Percentiles rank a stretch among this genome's conserved stretches.
phyloP scores from a whole-genome alignment of 441 rosid species.

The Populus hybrid region DNA sequence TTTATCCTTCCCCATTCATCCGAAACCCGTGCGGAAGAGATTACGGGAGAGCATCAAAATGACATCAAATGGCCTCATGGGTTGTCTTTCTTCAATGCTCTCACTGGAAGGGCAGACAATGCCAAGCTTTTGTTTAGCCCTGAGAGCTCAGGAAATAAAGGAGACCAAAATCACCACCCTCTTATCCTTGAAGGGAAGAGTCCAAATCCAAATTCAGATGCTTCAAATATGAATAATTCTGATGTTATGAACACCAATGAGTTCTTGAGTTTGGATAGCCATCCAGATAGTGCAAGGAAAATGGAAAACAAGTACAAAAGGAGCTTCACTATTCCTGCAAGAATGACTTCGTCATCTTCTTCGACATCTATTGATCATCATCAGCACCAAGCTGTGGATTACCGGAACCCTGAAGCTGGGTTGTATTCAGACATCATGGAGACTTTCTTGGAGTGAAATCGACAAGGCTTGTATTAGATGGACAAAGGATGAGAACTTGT shows the following conservation, averaged over 20 bases:
- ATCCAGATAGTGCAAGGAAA: slow-evolving; percentile 41
- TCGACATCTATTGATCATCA: slow-evolving; percentile 66
- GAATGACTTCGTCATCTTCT: slow-evolving; percentile 61
- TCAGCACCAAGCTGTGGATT: slow-evolving; percentile 44
- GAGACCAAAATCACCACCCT: slow-evolving; percentile 31
- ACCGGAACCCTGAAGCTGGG: slow-evolving; percentile 51
- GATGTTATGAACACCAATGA: slow-evolving; percentile 43
- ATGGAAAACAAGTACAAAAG: slow-evolving; percentile 74
- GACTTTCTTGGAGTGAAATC: slow-evolving; percentile 65
- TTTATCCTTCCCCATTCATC: slow-evolving; percentile 60
- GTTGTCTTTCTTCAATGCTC: slow-evolving; percentile 68
- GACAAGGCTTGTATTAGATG: neutral
- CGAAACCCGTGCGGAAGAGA: slow-evolving; percentile 44
- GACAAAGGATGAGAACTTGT: slow-evolving; percentile 18
- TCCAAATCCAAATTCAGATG: slow-evolving; percentile 38
- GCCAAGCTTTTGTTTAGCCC: slow-evolving; percentile 68
- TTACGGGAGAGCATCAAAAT: slow-evolving; percentile 61
- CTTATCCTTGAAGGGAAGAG: slow-evolving; percentile 36
- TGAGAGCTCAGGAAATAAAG: slow-evolving; percentile 47
- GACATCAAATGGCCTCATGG: slow-evolving; percentile 95
- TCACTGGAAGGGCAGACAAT: slow-evolving; percentile 64
- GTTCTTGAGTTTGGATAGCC: slow-evolving; percentile 73
- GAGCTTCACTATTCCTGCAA: slow-evolving; percentile 70
- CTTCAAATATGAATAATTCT: slow-evolving; percentile 20
- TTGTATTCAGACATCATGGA: slow-evolving; percentile 74